phyloP scores from a whole-genome alignment of 129 eudicot species.

The Erigeron canadensis region DNA sequence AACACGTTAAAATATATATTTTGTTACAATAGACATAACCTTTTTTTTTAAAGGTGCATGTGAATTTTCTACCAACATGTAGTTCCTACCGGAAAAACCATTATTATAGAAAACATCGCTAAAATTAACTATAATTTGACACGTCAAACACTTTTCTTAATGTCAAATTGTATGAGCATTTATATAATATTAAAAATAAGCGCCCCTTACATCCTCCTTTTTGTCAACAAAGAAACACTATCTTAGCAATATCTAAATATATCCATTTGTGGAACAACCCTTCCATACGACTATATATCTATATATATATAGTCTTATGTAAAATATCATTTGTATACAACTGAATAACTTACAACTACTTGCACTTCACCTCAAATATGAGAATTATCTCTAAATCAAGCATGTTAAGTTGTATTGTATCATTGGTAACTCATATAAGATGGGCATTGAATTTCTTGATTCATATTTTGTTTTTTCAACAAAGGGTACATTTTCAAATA shows the following conservation, averaged over 20 bases:
- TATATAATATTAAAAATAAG: not conserved
- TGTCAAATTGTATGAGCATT: not conserved
- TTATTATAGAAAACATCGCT: too few relatives aligned
- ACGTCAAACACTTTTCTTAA: too few relatives aligned
- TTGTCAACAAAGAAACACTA: slow-evolving; percentile 25
- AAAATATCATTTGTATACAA: not conserved
- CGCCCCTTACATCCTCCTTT: not conserved
- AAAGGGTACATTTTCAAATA: slow-evolving; percentile 6
- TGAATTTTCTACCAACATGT: too few relatives aligned
- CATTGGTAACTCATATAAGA: slow-evolving; percentile 2
- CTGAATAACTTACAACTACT: not conserved
- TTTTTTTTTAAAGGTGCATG: too few relatives aligned
- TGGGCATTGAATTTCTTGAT: slow-evolving; percentile 31
- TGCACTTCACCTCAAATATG: not conserved
- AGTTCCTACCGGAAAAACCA: too few relatives aligned
- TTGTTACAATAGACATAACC: too few relatives aligned
- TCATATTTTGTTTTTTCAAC: slow-evolving; percentile 21
- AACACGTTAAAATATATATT: too few relatives aligned
- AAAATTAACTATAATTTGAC: too few relatives aligned
- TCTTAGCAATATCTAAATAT: not conserved
- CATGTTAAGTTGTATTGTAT: slow-evolving; percentile 2
- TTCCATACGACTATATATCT: not conserved
- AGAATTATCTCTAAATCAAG: slow-evolving; percentile 11
- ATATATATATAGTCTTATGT: not conserved
- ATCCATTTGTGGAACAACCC: not conserved